Conservation (phyloP, 1,284 basidiomycete genomes). For the Trametes versicolor region DNA sequence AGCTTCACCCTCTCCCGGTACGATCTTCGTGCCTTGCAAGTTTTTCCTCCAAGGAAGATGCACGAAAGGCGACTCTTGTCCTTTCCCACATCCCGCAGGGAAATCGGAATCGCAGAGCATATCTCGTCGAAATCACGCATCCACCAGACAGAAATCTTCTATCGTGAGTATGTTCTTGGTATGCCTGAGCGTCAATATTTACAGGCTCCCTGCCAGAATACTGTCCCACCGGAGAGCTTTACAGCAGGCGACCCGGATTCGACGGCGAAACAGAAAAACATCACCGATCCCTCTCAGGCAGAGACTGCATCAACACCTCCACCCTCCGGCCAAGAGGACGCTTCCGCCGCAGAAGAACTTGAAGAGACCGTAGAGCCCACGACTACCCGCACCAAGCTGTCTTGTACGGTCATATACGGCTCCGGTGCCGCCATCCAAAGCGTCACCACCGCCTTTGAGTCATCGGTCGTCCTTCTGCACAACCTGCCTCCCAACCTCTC, state of each 20-base stretch:
- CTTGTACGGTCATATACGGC: slow-evolving; percentile 51
- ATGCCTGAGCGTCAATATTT: too few species aligned
- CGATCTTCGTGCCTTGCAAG: slow-evolving; percentile 28
- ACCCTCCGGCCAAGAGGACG: not conserved
- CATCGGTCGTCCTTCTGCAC: slow-evolving; percentile 46
- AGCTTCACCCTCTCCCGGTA: not conserved
- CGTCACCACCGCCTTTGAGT: slow-evolving; percentile 54
- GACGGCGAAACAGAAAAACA: too few species aligned
- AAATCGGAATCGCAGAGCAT: not conserved
- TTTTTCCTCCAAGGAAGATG: slow-evolving; percentile 37
- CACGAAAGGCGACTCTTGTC: slow-evolving; percentile 39
- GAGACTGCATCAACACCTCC: not conserved
- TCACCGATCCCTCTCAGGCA: too few species aligned
- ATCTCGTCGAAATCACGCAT: not conserved
- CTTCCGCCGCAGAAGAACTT: not conserved
- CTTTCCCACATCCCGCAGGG: slow-evolving; percentile 28
- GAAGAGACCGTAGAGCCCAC: not conserved
- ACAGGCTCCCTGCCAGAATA: too few species aligned
- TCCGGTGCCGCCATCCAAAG: slow-evolving; percentile 46
- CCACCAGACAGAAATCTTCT: too few species aligned
- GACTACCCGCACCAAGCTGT: slow-evolving; percentile 32
- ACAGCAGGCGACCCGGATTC: too few species aligned
- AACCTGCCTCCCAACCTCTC: slow-evolving; percentile 23
- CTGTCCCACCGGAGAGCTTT: too few species aligned
- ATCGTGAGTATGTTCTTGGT: too few species aligned